Conservation (phyloP, 2,329 filamentous ascomycete species). For the Cladosporium velox region DNA sequence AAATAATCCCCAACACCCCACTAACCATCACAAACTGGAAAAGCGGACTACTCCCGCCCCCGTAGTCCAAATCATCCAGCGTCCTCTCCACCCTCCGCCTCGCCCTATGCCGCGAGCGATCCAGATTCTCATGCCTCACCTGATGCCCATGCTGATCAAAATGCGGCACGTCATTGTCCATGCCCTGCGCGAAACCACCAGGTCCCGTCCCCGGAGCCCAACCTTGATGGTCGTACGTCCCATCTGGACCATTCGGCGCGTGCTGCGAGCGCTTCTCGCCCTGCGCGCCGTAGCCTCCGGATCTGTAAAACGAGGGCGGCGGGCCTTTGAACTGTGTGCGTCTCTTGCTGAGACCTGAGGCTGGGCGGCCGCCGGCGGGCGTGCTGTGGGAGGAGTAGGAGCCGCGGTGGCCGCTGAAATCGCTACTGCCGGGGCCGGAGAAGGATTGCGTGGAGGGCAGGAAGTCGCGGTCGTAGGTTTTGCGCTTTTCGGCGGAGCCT, state of each 20-base stretch:
- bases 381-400: slow-evolving; percentile 45
- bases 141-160: slow-evolving; percentile 76
- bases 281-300: slow-evolving; percentile 74
- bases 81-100: slow-evolving; percentile 27
- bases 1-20: slow-evolving; percentile 34
- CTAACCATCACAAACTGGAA: slow-evolving; percentile 39
- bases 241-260: slow-evolving; percentile 31
- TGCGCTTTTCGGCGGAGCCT: slow-evolving; percentile 67
- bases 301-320: slow-evolving; percentile 84
- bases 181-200: slow-evolving; percentile 61
- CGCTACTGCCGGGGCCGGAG: slow-evolving; percentile 31
- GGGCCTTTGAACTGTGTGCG: slow-evolving; percentile 78
- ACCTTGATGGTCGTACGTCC: slow-evolving; percentile 30
- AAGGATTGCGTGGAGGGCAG: slow-evolving; percentile 37
- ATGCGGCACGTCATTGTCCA: slow-evolving; percentile 65
- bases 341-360: slow-evolving; percentile 77
- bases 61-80: slow-evolving; percentile 27
- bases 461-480: slow-evolving; percentile 76
- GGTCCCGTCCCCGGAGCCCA: slow-evolving; percentile 36
- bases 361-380: slow-evolving; percentile 71
- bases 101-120: slow-evolving; percentile 28
- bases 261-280: slow-evolving; percentile 58
- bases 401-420: slow-evolving; percentile 57
- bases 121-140: slow-evolving; percentile 67
- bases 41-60: slow-evolving; percentile 30